Evolutionary conservation across 2,329 filamentous ascomycete species (phyloP), one percentile per base, ranked within the genome.

Genomic region (Davidsoniella eucalypti): DNA sequence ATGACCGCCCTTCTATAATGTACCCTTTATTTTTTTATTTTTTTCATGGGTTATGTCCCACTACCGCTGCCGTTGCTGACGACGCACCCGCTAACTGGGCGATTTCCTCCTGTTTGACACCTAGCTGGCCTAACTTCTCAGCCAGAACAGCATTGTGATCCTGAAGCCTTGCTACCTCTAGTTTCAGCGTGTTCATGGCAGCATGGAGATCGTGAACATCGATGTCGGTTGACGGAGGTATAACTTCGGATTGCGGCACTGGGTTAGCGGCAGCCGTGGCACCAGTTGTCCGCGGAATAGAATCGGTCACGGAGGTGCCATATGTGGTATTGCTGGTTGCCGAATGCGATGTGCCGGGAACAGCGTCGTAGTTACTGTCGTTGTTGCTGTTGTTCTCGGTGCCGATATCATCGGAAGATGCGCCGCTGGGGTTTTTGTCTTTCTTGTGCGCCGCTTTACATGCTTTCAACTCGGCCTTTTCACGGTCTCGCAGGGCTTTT

Each of bases 381-480:
- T 43, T 64, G 65, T 23, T 69, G 63, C 44, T 72, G 70, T 29
- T 29, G 26, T 10, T 33, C 26, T 33, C 43, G 5, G 25, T 3
- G 43, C 21, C 33, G 43, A 87, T 82, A 52, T 71, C 72, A 52
- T 33, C 26, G 26, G 26, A 33, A 3, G 26, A 69, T 67, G 44
- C 76, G 75, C 64, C 77, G 78, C 55, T 77, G 72, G 26, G 10
- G 8, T 33, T 33, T 33, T 12, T 33, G 26, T 33, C 26, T 33
- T 33, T 33, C 55, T 84, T 76, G 2, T 84, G 64, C 61, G 80
- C 66, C 43, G 83, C 65, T 58, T 86, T 80, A 10, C 71, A 71
- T 55, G 41, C 42, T 18, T 44, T 39, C 4, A 23, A 12, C 7
- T 44, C 42, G 7, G 43, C 44, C 59, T 81, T 84, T 41, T 75